Evolutionary conservation across 1,284 basidiomycete species (phyloP), one percentile per base, ranked within the genome.

Genomic region (Sporisorium sorghi): DNA sequence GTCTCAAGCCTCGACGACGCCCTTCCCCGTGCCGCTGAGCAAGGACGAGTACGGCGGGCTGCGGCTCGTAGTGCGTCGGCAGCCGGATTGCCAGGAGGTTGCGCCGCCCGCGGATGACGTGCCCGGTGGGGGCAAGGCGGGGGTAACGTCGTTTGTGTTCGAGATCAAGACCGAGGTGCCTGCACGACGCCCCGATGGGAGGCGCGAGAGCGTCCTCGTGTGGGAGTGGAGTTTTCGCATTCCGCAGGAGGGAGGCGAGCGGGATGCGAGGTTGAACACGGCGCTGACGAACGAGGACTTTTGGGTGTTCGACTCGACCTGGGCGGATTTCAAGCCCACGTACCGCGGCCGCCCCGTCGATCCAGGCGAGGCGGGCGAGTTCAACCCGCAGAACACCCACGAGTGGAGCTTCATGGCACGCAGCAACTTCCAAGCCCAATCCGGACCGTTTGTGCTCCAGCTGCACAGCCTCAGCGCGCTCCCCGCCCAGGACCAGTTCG

Each of bases 201-300:
- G 84, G 42, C 82, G 74, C 68, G 85, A 81, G 79, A 85, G 86
- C 28, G 81, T 83, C 10, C 40, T 86, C 5, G 83, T 84, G 0
- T 88, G 87, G 78, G 87, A 88, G 77, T 85, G 78, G 47, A 57
- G 70, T 17, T 86, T 88, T 63, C 55, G 75, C 32, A 47, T 81
- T 14, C 60, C 80, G 4, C 55, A 53, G 23, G 2, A 26, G 10
- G 51, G 47, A 11, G 61, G 58, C 17, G 50, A 37, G 2, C 17
- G 23, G 9, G 53, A 53, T 17, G 23, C 37, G 2, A 48, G 52
- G 1, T 11, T 70, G 26, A 70, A 70, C 24, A 28, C 48, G 2
- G 53, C 42, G 7, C 23, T 64, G 21, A 71, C 49, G 21, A 58
- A 58, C 28, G 57, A 67, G 21, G 71, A 74, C 19, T 64, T 74